Percentiles rank a stretch among this genome's conserved stretches.
Conservation (phyloP, 2,329 filamentous ascomycete species). For the Stagonosporopsis vannaccii region DNA sequence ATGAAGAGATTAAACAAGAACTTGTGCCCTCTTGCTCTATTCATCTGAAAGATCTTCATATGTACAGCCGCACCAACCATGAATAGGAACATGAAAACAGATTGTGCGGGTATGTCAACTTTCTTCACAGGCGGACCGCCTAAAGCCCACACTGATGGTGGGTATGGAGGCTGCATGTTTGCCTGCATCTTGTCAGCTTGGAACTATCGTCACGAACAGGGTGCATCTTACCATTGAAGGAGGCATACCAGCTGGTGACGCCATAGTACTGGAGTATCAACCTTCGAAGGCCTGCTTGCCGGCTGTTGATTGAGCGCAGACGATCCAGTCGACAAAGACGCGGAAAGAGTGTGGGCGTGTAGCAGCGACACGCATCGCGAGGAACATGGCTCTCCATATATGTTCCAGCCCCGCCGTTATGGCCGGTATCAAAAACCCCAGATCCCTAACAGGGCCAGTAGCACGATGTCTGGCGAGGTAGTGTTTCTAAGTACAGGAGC, state of each 20-base stretch:
- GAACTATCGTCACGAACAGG: neutral
- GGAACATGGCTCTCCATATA: conserved; percentile 23
- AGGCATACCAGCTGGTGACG: conserved; percentile 21
- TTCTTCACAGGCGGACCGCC: conserved; percentile 48
- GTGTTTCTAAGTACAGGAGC: conserved; percentile 21
- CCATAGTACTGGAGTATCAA: conserved; percentile 16
- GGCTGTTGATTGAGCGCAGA: neutral
- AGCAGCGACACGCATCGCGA: conserved; percentile 4
- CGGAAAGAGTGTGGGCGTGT: neutral
- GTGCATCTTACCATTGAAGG: conserved; percentile 22
- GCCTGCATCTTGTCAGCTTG: conserved; percentile 24
- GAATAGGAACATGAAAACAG: conserved; percentile 54
- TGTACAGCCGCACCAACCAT: conserved; percentile 49
- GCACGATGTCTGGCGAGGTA: conserved; percentile 10
- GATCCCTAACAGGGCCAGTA: conserved; percentile 11
- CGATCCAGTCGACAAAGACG: neutral
- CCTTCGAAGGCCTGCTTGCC: neutral
- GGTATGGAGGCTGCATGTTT: conserved; percentile 37
- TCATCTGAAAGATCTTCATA: conserved; percentile 53
- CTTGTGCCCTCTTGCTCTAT: conserved; percentile 49
- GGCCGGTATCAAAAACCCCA: neutral
- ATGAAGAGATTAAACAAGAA: conserved; percentile 52
- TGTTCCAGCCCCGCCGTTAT: conserved; percentile 13
- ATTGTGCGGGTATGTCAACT: conserved; percentile 52
- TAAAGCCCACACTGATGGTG: conserved; percentile 39